Percentiles rank a stretch among this genome's conserved stretches.
These are phyloP conservation scores for Nepenthes mirabilis DNA, from an alignment of 148 eudicot species.

Conservation along the genomic window DNA sequence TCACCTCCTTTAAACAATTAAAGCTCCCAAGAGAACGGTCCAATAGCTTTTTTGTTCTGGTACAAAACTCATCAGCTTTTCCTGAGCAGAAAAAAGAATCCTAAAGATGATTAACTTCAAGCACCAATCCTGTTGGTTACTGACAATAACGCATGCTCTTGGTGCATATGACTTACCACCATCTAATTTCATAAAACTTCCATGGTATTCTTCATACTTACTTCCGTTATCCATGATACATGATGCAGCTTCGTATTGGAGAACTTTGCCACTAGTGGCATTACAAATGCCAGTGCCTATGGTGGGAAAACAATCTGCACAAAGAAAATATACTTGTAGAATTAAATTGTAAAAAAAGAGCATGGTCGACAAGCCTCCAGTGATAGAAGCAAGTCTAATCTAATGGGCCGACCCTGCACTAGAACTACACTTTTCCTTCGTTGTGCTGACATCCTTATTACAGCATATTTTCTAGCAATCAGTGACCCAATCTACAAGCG, in stretches of 20 bases:
- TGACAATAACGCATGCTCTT: conserved; percentile 17
- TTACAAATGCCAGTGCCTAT: conserved; percentile 8
- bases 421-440: too few relatives aligned
- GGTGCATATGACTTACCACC: conserved; percentile 18
- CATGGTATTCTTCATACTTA: conserved; percentile 43
- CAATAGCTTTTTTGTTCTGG: conserved; percentile 29
- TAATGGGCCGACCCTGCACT: too few relatives aligned
- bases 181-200: conserved; percentile 31
- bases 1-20: conserved; percentile 26
- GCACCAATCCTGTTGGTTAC: conserved; percentile 14
- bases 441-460: too few relatives aligned
- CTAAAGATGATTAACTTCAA: not conserved
- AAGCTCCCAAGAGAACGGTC: conserved; percentile 39
- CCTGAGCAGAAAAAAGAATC: conserved; percentile 13
- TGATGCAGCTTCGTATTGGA: conserved; percentile 47
- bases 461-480: too few relatives aligned
- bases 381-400: not conserved
- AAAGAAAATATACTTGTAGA: conserved; percentile 1
- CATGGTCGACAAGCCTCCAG: not conserved
- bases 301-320: conserved; percentile 25
- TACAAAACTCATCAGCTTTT: conserved; percentile 28
- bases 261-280: conserved; percentile 28
- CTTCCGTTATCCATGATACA: conserved; percentile 30
- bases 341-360: not conserved
- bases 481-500: too few relatives aligned